Percentiles rank a stretch among this genome's conserved stretches.
These are phyloP conservation scores for Auriculariales sp. DNA, from an alignment of 768 basidiomycete species.

Conservation along the genomic window DNA sequence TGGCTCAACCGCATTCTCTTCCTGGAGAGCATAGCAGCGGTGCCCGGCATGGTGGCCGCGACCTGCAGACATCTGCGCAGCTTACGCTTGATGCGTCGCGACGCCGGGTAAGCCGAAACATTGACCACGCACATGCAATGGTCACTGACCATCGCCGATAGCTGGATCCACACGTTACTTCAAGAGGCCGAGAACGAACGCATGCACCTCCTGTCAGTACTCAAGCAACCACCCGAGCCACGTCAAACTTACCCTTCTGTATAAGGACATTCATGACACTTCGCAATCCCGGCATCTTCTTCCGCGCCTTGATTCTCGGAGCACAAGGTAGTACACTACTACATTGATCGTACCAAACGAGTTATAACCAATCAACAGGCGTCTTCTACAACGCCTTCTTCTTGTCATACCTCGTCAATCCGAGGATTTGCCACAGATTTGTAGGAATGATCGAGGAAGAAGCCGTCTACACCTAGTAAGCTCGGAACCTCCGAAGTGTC, in stretches of 20 bases:
- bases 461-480: conserved; percentile 82
- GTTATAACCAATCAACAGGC: conserved; percentile 1
- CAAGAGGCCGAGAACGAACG: conserved; percentile 96
- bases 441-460: conserved; percentile 92
- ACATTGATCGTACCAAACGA: not conserved
- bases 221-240: not conserved
- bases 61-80: conserved; percentile 78
- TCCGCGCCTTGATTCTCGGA: conserved; percentile 71
- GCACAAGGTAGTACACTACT: conserved; percentile 52
- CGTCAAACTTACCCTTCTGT: too few species aligned
- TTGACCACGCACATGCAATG: conserved; percentile 6
- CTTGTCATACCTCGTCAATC: conserved; percentile 54
- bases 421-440: conserved; percentile 72
- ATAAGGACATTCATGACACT: conserved; percentile 90
- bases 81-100: conserved; percentile 55
- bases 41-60: conserved; percentile 92
- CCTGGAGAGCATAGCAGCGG: conserved; percentile 85
- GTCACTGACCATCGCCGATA: conserved; percentile 21
- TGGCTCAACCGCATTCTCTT: conserved; percentile 65
- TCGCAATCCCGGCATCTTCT: conserved; percentile 60
- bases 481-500: conserved; percentile 9
- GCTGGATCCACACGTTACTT: conserved; percentile 86
- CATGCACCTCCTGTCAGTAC: conserved; percentile 75
- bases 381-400: conserved; percentile 79
- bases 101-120: conserved; percentile 29